A percentile compares a stretch with the other conserved stretches of the same genome.
Conservation (phyloP, 441 rosid species). For the Arabidopsis hybrid region DNA sequence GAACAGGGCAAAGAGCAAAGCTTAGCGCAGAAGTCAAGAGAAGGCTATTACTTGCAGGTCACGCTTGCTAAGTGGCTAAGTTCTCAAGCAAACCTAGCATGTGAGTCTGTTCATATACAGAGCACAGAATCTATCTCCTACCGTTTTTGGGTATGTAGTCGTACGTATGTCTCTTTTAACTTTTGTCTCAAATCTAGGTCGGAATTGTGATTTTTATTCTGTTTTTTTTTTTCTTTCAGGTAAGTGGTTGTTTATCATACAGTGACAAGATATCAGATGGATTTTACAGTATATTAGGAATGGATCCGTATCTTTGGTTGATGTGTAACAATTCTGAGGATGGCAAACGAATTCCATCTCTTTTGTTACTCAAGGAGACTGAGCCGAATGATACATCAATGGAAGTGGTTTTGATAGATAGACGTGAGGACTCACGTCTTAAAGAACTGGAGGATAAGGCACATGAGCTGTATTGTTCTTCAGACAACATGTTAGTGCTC, state of each 20-base stretch:
- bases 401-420: constrained; percentile 92
- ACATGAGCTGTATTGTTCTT: constrained; percentile 74
- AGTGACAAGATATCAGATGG: constrained; percentile 89
- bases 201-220: background rate
- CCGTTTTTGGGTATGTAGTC: constrained; percentile 77
- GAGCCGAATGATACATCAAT: constrained; percentile 76
- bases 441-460: constrained; percentile 91
- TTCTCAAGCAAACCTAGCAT: constrained; percentile 64
- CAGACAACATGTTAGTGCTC: constrained; percentile 68
- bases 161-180: background rate
- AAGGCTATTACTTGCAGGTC: constrained; percentile 78
- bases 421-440: constrained; percentile 72
- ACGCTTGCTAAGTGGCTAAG: constrained; percentile 78
- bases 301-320: constrained; percentile 91
- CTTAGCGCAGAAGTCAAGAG: constrained; percentile 57
- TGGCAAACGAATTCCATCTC: constrained; percentile 72
- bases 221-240: constrained; percentile 51
- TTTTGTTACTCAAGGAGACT: constrained; percentile 73
- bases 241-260: constrained; percentile 90
- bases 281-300: constrained; percentile 89
- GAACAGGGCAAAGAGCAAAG: constrained; percentile 41
- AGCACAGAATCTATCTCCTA: constrained; percentile 68
- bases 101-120: constrained; percentile 53
- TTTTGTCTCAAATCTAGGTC: background rate
- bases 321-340: constrained; percentile 86